These are phyloP conservation scores for Diaporthe longicolla DNA, from an alignment of 2,329 filamentous ascomycete species.

Conservation along the genomic window DNA sequence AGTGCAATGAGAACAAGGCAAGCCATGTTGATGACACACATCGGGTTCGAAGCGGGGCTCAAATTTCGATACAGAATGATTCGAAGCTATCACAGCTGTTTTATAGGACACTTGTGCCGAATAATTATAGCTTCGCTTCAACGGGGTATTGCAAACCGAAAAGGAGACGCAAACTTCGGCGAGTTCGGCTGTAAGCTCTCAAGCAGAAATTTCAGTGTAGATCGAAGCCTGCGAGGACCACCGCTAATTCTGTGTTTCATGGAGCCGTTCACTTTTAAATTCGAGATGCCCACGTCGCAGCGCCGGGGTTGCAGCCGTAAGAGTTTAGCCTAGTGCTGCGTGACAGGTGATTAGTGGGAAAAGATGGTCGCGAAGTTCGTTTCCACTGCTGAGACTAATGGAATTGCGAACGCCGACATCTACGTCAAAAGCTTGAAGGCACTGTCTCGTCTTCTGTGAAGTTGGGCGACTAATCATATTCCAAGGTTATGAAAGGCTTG, in stretches of 20 bases:
- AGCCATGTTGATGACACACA: background rate
- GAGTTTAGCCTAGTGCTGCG: background rate
- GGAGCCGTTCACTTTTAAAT: background rate
- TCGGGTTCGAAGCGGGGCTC: too few species aligned
- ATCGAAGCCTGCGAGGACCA: background rate
- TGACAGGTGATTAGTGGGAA: conserved; percentile 16
- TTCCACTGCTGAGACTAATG: background rate
- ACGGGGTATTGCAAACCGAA: conserved; percentile 12
- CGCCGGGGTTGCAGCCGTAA: background rate
- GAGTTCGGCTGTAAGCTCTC: background rate
- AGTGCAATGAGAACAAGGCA: background rate
- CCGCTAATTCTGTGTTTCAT: background rate
- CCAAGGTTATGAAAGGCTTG: background rate
- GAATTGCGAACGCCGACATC: background rate
- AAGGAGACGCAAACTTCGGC: background rate
- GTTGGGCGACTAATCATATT: too few species aligned
- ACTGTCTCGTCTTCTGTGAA: background rate
- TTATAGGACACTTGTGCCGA: too few species aligned
- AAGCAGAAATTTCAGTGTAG: background rate
- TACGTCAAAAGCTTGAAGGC: background rate
- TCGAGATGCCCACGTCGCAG: background rate
- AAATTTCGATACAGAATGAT: background rate
- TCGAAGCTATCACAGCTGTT: background rate
- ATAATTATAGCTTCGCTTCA: background rate
- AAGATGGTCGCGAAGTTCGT: background rate